Conservation (phyloP, 2,329 filamentous ascomycete genomes). For the Talaromyces sp. region DNA sequence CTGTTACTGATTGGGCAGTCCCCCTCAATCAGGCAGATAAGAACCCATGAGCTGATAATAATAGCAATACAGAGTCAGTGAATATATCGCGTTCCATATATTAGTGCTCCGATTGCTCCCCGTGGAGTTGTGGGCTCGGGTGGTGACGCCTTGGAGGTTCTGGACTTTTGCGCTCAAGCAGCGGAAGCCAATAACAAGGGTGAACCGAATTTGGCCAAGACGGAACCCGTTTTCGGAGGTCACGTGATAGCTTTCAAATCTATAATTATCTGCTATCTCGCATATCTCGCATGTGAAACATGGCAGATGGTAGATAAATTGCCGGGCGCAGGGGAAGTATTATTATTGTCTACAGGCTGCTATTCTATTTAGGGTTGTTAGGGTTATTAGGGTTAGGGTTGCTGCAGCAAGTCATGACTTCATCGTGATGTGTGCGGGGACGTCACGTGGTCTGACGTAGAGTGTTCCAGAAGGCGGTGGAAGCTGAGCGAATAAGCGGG, state of each 20-base stretch:
- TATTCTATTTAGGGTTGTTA: too few species aligned
- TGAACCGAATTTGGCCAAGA: too few species aligned
- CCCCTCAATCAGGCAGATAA: neutral
- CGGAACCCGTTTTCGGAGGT: neutral
- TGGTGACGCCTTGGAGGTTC: neutral
- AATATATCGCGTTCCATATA: neutral
- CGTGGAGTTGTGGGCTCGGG: neutral
- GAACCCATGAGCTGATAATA: neutral
- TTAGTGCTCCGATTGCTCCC: neutral
- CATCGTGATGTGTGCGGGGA: neutral
- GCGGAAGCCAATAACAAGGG: neutral
- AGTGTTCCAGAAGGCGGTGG: slow-evolving; percentile 8
- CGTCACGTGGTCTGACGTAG: slow-evolving; percentile 12
- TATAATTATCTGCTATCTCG: neutral
- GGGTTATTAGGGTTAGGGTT: neutral
- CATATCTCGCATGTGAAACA: too few species aligned
- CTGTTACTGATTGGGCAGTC: neutral
- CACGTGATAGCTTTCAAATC: neutral
- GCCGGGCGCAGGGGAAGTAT: too few species aligned
- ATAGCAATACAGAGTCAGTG: neutral
- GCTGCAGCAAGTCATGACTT: neutral
- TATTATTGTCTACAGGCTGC: too few species aligned
- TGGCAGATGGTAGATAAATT: too few species aligned
- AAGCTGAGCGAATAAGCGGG: slow-evolving; percentile 11
- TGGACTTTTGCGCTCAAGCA: neutral